Evolutionary conservation across 78 protist genomes (phyloP).

Genomic region (Dictyostelium firmibasis): DNA sequence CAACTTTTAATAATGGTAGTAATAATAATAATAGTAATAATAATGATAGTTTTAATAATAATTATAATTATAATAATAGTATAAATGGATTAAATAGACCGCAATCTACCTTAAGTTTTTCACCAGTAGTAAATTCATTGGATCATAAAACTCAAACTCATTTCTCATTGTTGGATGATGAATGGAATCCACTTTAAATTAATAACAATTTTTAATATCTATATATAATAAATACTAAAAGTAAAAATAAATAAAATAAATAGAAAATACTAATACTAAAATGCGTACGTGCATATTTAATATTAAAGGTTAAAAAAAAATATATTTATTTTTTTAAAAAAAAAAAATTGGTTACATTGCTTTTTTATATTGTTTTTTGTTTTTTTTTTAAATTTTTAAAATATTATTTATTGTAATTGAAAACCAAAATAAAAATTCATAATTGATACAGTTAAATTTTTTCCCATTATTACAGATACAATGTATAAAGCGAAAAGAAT

Average conservation of each 20-base stretch:
- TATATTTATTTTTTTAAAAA: background rate
- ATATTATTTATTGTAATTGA: background rate
- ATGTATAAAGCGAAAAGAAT: conserved; percentile 13
- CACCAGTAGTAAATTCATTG: conserved; percentile 47
- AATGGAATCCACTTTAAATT: conserved; percentile 49
- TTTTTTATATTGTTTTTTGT: background rate
- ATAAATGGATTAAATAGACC: conserved; percentile 16
- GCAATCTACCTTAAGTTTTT: conserved; percentile 35
- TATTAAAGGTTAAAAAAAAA: background rate
- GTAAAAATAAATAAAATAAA: background rate
- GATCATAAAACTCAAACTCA: conserved; percentile 40
- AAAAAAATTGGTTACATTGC: background rate
- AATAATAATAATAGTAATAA: background rate
- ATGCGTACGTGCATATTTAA: background rate
- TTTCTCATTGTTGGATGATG: conserved; percentile 55
- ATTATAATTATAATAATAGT: background rate
- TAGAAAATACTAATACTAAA: background rate
- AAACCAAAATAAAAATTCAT: conserved; percentile 70
- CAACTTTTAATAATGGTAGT: background rate
- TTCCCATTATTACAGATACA: conserved; percentile 23
- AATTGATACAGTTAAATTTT: conserved; percentile 37
- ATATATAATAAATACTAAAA: background rate
- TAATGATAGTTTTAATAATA: background rate
- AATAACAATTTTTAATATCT: background rate
- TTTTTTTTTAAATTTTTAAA: background rate